phyloP scores from a whole-genome alignment of 495 filamentous ascomycete genomes.

The Penicillium argentinense region DNA sequence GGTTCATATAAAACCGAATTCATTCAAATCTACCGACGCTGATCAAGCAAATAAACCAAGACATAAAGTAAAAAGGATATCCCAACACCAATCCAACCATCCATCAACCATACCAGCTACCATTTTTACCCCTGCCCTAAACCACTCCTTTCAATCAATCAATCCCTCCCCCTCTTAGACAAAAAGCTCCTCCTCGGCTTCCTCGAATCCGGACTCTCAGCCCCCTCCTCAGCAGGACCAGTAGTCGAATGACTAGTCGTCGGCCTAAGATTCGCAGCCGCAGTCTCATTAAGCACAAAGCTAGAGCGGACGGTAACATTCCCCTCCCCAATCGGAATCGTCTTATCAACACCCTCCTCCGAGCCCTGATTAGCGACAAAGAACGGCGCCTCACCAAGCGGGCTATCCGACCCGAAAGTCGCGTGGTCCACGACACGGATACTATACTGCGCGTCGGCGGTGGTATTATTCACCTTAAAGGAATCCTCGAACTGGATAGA shows the following conservation, averaged over 20 bases:
- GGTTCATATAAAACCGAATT: not conserved
- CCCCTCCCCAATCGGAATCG: slow-evolving; percentile 66
- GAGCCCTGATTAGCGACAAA: slow-evolving; percentile 81
- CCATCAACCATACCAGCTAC: no score
- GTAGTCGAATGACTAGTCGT: slow-evolving; percentile 39
- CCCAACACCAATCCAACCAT: slow-evolving; percentile 26
- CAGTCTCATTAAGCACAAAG: slow-evolving; percentile 43
- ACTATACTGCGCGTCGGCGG: slow-evolving; percentile 83
- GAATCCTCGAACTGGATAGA: slow-evolving; percentile 72
- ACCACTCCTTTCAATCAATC: no score
- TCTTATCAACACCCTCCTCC: slow-evolving; percentile 65
- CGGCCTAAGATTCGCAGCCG: slow-evolving; percentile 30
- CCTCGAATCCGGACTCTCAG: slow-evolving; percentile 55
- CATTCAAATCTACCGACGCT: not conserved
- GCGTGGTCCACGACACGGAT: slow-evolving; percentile 80
- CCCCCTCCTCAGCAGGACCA: slow-evolving; percentile 31
- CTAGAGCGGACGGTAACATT: slow-evolving; percentile 65
- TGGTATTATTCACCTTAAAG: slow-evolving; percentile 69
- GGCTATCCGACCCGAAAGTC: slow-evolving; percentile 76
- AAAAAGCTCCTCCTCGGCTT: slow-evolving; percentile 53
- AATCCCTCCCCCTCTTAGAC: slow-evolving; percentile 60
- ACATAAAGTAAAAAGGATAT: slow-evolving; percentile 7
- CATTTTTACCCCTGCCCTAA: no score
- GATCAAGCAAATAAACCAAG: not conserved
- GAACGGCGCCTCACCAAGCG: slow-evolving; percentile 81